Percentiles rank a stretch among this genome's conserved stretches.
Conservation (phyloP, 441 rosid species). For the Oxalis stricta region DNA sequence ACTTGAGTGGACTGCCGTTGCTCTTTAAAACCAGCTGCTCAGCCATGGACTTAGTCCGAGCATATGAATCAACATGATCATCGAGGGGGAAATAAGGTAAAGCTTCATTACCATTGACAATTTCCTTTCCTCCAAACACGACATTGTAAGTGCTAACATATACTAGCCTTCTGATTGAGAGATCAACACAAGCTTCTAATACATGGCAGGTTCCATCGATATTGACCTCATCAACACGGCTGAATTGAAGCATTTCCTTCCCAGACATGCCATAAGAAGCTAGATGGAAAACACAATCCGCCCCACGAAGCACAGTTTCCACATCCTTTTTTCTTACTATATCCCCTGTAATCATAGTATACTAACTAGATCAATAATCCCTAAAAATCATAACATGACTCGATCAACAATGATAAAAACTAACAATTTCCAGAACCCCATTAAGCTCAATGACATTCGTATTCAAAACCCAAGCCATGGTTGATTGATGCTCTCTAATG, state of each 20-base stretch:
- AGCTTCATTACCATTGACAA: conserved; percentile 60
- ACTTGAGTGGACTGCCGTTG: conserved; percentile 65
- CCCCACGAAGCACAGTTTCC: conserved; percentile 48
- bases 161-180: conserved; percentile 54
- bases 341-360: conserved; percentile 45
- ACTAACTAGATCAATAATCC: too few relatives aligned
- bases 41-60: conserved; percentile 70
- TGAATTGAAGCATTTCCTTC: conserved; percentile 79
- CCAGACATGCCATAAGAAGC: conserved; percentile 94
- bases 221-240: conserved; percentile 70
- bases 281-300: conserved; percentile 75
- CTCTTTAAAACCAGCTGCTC: conserved; percentile 76
- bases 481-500: too few relatives aligned
- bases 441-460: too few relatives aligned
- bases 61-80: conserved; percentile 63
- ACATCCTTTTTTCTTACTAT: conserved; percentile 43
- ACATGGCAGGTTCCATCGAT: conserved; percentile 73
- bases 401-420: too few relatives aligned
- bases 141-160: conserved; percentile 89
- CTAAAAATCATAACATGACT: too few relatives aligned
- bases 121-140: conserved; percentile 84
- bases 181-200: conserved; percentile 51
- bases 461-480: too few relatives aligned
- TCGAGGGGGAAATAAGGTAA: conserved; percentile 75
- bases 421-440: too few relatives aligned